Base-by-base conservation (phyloP, 805 yeast genomes). In the Nakazawaea wyomingensis region DNA sequence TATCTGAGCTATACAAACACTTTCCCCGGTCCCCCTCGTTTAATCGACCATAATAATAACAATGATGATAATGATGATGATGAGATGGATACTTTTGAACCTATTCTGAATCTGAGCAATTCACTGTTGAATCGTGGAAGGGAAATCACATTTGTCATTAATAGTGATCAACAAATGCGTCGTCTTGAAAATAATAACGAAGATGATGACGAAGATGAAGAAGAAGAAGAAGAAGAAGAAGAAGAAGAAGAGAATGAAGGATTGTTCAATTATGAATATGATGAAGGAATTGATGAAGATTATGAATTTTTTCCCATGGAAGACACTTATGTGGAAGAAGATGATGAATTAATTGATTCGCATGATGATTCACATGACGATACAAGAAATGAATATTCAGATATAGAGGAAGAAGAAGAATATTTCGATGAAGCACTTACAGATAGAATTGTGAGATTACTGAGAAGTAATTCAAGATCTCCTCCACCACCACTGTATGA, bases 321-420 rank as follows among this genome's bases (percentile, higher is more conserved):
- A 41, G 33, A 37, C 19, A 37, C 41, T 18, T 28, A 28, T 27
- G 14, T 28, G 14, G 62, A 57, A 10, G 59, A 50, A 14, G 64
- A 57, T 18, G 60, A 59, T 10, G 57, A 52, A 7, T 60, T n/a
- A n/a, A n/a, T 50, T 5, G 59, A 54, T 11, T 55, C 48, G 21
- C 56, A 51, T 16, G 56, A 48, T 10, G 60, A 52, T 35, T 51
- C 52, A 8, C 53, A 53, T 30, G 57, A n/a, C n/a, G n/a, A n/a
- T n/a, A 54, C 26, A 44, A 53, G n/a, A 54, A 57, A 56, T 28
- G 58, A 54, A 30, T 60, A 55, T 17, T 54, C 53, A 10, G 61
- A 51, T 37, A 48, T 42, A 7, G 49, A 34, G 2, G 54, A 50
- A 9, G 58, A 53, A 5, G 54, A 50, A 6, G 49, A 46, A 1